Evolutionary conservation across 2,329 filamentous ascomycete species (phyloP).

Genomic region (Stagonosporopsis vannaccii): DNA sequence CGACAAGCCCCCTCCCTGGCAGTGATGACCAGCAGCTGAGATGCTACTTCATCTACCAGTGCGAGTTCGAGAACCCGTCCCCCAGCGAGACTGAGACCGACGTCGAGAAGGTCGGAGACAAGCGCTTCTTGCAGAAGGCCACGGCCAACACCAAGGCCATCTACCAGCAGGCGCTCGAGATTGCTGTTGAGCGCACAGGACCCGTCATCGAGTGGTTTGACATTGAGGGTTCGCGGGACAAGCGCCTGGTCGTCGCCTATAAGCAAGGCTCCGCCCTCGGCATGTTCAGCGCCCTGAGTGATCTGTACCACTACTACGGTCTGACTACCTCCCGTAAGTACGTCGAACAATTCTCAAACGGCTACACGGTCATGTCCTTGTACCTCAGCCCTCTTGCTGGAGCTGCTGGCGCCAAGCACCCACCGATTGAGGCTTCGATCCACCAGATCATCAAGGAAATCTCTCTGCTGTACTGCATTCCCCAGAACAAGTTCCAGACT

Average conservation of each 20-base stretch:
- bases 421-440: slow-evolving; percentile 91
- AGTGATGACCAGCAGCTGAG: slow-evolving; percentile 82
- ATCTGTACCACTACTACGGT: slow-evolving; percentile 98
- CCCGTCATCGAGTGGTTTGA: slow-evolving; percentile 99
- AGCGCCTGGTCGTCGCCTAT: slow-evolving; percentile 93
- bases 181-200: slow-evolving; percentile 83
- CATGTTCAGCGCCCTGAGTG: slow-evolving; percentile 92
- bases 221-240: slow-evolving; percentile 88
- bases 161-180: slow-evolving; percentile 91
- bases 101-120: slow-evolving; percentile 90
- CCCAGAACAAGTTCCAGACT: slow-evolving; percentile 92
- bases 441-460: slow-evolving; percentile 99
- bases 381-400: slow-evolving; percentile 79
- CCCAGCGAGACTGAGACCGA: slow-evolving; percentile 81
- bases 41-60: slow-evolving; percentile 99
- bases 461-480: slow-evolving; percentile 95
- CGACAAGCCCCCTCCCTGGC: slow-evolving; percentile 78
- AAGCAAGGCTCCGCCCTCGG: slow-evolving; percentile 90
- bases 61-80: slow-evolving; percentile 80
- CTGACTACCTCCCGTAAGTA: slow-evolving; percentile 97
- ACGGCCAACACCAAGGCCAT: slow-evolving; percentile 95
- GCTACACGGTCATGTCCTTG: slow-evolving; percentile 94
- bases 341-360: slow-evolving; percentile 97
- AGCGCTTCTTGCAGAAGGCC: slow-evolving; percentile 93
- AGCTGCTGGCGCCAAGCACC: slow-evolving; percentile 60